A percentile compares a stretch with the other conserved stretches of the same genome.
These are phyloP conservation scores for Nannochloropsis salina DNA, from an alignment of 108 stramenopile species.

Conservation along the genomic window DNA sequence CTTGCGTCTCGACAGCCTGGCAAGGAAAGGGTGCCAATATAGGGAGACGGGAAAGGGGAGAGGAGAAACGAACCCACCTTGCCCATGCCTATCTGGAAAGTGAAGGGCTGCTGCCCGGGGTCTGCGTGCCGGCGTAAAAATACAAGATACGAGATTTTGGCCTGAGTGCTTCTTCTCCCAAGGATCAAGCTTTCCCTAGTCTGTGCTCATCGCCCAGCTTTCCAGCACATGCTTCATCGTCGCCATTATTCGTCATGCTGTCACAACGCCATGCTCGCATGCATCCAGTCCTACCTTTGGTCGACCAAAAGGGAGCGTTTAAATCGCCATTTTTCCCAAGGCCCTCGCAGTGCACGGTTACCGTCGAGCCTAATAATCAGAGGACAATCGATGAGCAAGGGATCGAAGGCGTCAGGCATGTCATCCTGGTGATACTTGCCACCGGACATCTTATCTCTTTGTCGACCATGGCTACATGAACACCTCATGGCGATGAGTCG, in stretches of 20 bases:
- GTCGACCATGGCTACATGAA: too few species aligned
- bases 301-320: neutral
- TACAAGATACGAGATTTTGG: too few species aligned
- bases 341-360: slow-evolving; percentile 24
- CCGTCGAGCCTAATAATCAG: neutral
- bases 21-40: too few species aligned
- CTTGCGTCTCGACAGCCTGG: neutral
- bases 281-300: neutral
- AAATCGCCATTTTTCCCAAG: slow-evolving; percentile 24
- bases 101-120: slow-evolving; percentile 20
- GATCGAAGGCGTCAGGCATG: neutral
- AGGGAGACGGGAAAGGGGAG: neutral
- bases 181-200: too few species aligned
- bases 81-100: slow-evolving; percentile 23
- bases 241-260: too few species aligned
- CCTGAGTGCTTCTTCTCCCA: too few species aligned
- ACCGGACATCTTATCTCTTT: neutral
- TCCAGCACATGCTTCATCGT: too few species aligned
- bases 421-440: neutral
- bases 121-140: neutral
- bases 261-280: too few species aligned
- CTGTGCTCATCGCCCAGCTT: too few species aligned
- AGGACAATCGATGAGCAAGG: neutral
- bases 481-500: too few species aligned
- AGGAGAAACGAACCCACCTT: neutral